A percentile compares a stretch with the other conserved stretches of the same genome.
These are phyloP conservation scores for Coemansia sp. DNA, from an alignment of 192 early-diverging fungal species.

Conservation along the genomic window DNA sequence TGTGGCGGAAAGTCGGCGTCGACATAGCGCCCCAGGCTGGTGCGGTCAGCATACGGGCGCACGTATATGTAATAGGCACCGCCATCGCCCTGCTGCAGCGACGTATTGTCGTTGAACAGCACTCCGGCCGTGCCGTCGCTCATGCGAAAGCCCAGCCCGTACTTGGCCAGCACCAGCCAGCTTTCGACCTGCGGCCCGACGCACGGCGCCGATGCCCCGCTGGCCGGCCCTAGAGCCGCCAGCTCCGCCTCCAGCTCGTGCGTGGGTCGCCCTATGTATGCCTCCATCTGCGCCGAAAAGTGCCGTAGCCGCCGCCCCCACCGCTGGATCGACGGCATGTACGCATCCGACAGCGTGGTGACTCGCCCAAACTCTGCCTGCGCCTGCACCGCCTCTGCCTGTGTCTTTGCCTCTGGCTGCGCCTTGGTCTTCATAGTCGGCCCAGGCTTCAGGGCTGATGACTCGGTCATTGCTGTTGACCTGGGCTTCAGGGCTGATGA, in stretches of 20 bases:
- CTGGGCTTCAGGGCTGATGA: no score
- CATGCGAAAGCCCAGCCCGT: slow-evolving; percentile 85
- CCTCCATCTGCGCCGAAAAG: slow-evolving; percentile 21
- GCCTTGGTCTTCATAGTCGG: no score
- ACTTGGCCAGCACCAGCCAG: slow-evolving; percentile 81
- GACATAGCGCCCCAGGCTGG: slow-evolving; percentile 33
- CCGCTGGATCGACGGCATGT: slow-evolving; percentile 30
- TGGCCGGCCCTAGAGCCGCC: not conserved
- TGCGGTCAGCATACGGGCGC: slow-evolving; percentile 27
- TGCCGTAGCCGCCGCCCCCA: slow-evolving; percentile 30
- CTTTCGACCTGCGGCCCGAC: slow-evolving; percentile 71
- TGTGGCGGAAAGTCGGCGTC: slow-evolving; percentile 17
- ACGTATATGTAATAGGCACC: slow-evolving; percentile 30
- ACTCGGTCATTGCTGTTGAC: no score
- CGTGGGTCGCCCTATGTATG: slow-evolving; percentile 17
- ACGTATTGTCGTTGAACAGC: slow-evolving; percentile 85
- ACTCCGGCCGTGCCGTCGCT: slow-evolving; percentile 80
- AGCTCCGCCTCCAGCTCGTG: slow-evolving; percentile 18
- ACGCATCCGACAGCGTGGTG: slow-evolving; percentile 37
- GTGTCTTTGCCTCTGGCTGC: no score
- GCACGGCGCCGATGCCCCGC: slow-evolving; percentile 5
- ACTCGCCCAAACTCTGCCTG: slow-evolving; percentile 39
- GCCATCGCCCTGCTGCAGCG: slow-evolving; percentile 39
- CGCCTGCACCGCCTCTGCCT: no score
- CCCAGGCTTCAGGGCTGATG: no score